Evolutionary conservation across 805 yeast species (phyloP), one percentile per base, ranked within the genome.

Genomic region (Zygoascus tannicola): DNA sequence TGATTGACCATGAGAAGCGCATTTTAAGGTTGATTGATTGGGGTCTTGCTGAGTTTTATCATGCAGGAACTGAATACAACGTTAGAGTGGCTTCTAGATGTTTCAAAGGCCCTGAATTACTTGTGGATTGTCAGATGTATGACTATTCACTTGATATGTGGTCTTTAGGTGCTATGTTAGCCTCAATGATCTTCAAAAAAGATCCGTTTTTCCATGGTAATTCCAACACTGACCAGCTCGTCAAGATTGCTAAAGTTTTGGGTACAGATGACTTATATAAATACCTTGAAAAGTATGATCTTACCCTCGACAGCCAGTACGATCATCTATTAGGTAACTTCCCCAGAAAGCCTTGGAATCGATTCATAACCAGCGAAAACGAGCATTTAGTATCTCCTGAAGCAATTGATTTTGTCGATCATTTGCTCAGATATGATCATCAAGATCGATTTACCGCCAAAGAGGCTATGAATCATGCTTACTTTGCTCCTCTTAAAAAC

Each of bases 41-140:
- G 96, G 97, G 97, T 5, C 67, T 88, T 42, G 96, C 97, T 5
- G 97, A 88, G 62, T 87, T 85, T 59, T 87, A 87, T 58, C 96
- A 88, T 59, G 78, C 85, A 20, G 86, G 86, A 12, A 82, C 78
- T 59, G 95, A 85, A 56, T 88, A 85, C 57, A 88, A 88, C 57
- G 96, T 88, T 18, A 73, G 97, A 51, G 97, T 88, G 15, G 96
- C 97, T 2, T 85, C 95, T 4, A 68, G 97, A 52, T 86, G 85
- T 60, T 88, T 82, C 64, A 88, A 88, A 64, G 96, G 96, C 2
- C 97, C 97, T 2, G 97, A 88, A 59, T 66, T 88, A 46, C 69
- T 88, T 48, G 86, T 87, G 20, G 88, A 87, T 61, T 79, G 81
- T 58, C 83, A 83, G 59, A 81, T 79, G 66, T 88, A 88, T 62